phyloP scores from a whole-genome alignment of 2,329 filamentous ascomycete genomes.

The Knufia fluminis region DNA sequence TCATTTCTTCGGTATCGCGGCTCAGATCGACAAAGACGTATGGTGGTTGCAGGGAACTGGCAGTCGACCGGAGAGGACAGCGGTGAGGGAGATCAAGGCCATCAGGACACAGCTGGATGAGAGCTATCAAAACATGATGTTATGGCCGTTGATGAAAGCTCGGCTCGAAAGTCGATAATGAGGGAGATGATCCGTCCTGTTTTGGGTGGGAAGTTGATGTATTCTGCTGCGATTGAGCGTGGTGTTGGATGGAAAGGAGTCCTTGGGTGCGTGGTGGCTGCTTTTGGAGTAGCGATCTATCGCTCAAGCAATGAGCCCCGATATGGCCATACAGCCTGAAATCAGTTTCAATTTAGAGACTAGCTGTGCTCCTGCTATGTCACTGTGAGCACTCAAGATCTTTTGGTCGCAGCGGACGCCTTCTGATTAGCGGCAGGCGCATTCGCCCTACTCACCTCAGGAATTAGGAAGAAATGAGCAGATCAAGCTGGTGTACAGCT shows the following conservation, averaged over 20 bases:
- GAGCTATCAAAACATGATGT: constrained; percentile 24
- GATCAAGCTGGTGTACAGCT: too few species aligned
- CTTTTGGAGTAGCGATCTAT: too few species aligned
- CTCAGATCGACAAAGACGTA: constrained; percentile 15
- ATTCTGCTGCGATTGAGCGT: not conserved
- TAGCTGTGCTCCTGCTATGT: too few species aligned
- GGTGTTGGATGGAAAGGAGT: not conserved
- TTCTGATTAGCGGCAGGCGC: not conserved
- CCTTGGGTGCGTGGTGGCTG: too few species aligned
- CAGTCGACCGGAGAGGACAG: constrained; percentile 21
- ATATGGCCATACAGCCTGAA: too few species aligned
- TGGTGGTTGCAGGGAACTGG: constrained; percentile 21
- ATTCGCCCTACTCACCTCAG: not conserved
- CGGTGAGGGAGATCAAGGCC: constrained; percentile 23
- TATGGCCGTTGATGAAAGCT: constrained; percentile 21
- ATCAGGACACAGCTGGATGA: constrained; percentile 21
- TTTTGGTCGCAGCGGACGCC: not conserved
- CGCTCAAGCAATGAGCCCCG: too few species aligned
- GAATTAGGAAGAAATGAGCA: too few species aligned
- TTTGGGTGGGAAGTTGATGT: too few species aligned
- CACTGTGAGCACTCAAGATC: not conserved
- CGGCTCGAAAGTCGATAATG: not conserved
- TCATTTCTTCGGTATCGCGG: constrained; percentile 24
- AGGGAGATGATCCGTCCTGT: too few species aligned
- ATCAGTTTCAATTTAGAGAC: too few species aligned